Conservation (phyloP, 352 stramenopile genomes). For the Pythium plurisporium region DNA sequence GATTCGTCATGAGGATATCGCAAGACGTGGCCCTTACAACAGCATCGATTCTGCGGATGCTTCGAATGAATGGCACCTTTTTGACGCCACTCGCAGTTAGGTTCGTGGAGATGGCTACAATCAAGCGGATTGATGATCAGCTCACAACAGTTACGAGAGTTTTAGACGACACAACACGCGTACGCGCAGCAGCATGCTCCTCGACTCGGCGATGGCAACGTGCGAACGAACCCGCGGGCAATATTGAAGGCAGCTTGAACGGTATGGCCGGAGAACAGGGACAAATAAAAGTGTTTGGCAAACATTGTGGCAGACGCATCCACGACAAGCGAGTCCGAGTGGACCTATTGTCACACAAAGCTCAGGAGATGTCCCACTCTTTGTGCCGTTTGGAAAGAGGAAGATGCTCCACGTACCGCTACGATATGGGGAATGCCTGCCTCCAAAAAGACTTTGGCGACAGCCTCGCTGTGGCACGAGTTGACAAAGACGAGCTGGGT, state of each 20-base stretch:
- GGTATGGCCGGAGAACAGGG: conserved; percentile 67
- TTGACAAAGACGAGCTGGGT: conserved; percentile 79
- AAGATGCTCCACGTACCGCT: conserved; percentile 38
- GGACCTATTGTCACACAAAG: too few species aligned
- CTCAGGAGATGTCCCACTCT: too few species aligned
- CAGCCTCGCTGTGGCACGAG: conserved; percentile 80
- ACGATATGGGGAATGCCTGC: conserved; percentile 89
- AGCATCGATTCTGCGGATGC: conserved; percentile 62
- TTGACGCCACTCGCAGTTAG: conserved; percentile 62
- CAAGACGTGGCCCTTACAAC: conserved; percentile 65
- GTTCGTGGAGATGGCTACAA: conserved; percentile 48
- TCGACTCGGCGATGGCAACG: conserved; percentile 51
- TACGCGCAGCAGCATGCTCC: conserved; percentile 80
- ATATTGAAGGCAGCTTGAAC: conserved; percentile 71
- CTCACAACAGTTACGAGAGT: too few species aligned
- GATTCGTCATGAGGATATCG: conserved; percentile 78
- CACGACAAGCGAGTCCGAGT: conserved; percentile 73
- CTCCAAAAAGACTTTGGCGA: conserved; percentile 85
- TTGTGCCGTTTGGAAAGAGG: background rate
- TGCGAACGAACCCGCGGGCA: conserved; percentile 59
- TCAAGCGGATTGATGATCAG: too few species aligned
- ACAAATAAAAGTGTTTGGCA: conserved; percentile 83
- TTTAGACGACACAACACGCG: conserved; percentile 24
- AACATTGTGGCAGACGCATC: conserved; percentile 77
- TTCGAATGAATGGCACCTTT: conserved; percentile 58